A percentile compares a stretch with the other conserved stretches of the same genome.
Evolutionary conservation across 1,284 basidiomycete genomes (phyloP).

Genomic region (Phellopilus nigrolimitatus): DNA sequence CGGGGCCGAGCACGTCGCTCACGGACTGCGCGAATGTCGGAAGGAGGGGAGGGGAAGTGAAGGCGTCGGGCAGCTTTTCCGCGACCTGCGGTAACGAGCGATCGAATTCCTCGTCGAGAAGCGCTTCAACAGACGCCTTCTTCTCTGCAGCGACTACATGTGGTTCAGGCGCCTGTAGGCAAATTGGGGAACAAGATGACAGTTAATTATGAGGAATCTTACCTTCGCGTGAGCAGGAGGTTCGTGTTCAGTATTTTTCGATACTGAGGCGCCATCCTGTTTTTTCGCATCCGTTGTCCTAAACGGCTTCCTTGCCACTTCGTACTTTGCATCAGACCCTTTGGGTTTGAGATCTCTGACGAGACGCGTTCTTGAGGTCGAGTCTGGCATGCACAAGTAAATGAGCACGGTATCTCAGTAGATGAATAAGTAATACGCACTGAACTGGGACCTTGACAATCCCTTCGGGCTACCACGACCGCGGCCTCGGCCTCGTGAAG

Average conservation of each 20-base stretch:
- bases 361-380: conserved; percentile 33
- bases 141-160: conserved; percentile 14
- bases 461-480: not conserved
- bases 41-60: conserved; percentile 64
- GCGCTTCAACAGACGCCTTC: conserved; percentile 24
- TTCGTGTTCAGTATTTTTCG: not conserved
- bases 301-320: conserved; percentile 31
- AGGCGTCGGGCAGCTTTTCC: conserved; percentile 31
- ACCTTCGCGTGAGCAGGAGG: not conserved
- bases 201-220: not conserved
- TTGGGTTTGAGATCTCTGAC: conserved; percentile 34
- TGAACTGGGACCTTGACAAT: not conserved
- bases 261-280: not conserved
- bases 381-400: not conserved
- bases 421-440: not conserved
- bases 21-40: conserved; percentile 56
- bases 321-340: conserved; percentile 25
- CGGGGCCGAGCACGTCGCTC: conserved; percentile 47
- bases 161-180: not conserved
- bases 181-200: not conserved
- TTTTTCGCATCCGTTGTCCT: conserved; percentile 23
- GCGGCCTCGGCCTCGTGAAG: not conserved
- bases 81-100: conserved; percentile 24
- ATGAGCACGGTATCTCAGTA: too few species aligned
- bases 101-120: conserved; percentile 40